Evolutionary conservation across 176 grass and related monocot species (phyloP), one percentile per base, ranked within the genome.

Genomic region (maize (Zea mays)): DNA sequence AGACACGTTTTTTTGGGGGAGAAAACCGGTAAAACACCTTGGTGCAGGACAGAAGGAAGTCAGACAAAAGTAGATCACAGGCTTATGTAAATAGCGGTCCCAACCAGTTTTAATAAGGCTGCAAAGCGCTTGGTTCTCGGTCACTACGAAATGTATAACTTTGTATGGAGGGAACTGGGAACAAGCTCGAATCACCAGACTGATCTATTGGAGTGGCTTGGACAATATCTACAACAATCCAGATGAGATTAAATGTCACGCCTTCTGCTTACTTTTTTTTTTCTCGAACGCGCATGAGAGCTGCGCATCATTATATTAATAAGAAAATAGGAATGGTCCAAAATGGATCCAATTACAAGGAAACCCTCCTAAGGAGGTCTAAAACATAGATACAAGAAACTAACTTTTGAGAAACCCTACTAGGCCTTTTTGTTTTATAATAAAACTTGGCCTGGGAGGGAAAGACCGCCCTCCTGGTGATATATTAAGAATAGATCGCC

Each of bases 11-110:
- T 39, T 39, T 39, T 39, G 38, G 38, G 38, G 38, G 38, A 27
- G 27, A 27, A 27, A 27, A 13, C 43, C 5, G 1, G 50, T 5
- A 52, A 52, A 52, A 52, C 13, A 14, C 51, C 51, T 55, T 85
- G 33, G 67, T 67, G 69, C 60, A n/a, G 71, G 10, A 73, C 42
- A 73, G 62, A 79, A 79, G 58, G 74, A 65, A 64, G 67, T 36
- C 58, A 78, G 59, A 55, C 10, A 71, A 78, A 8, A 49, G 14
- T 20, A 47, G 14, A 72, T 65, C 47, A 44, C 57, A 56, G 52
- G 39, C 27, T 83, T 78, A 73, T 41, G 58, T 38, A 47, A 63
- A 57, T 7, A 3, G 14, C 36, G 20, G 27, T 78, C 39, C 43
- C 45, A 72, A 71, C 47, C 16, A 37, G 58, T 85, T 38, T 55